Evolutionary conservation across 2,329 filamentous ascomycete genomes (phyloP).

Genomic region (Xylariales sp.): DNA sequence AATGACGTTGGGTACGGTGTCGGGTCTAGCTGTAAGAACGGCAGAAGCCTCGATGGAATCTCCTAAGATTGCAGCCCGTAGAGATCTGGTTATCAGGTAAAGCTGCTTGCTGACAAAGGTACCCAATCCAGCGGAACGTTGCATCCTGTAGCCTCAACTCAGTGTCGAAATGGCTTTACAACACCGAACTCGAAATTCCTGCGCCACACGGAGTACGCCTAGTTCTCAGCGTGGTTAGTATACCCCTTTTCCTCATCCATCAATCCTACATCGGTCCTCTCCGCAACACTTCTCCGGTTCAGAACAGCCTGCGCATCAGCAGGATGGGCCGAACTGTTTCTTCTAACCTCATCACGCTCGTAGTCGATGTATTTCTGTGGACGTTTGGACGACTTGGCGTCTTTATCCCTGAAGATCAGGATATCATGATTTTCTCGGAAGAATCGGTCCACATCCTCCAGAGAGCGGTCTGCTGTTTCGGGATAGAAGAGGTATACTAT

Average conservation of each 20-base stretch:
- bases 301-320: constrained; percentile 10
- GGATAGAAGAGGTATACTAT: constrained; percentile 18
- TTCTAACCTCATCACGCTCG: constrained; percentile 21
- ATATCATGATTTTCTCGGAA: constrained; percentile 21
- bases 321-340: constrained; percentile 12
- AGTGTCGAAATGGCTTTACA: no score
- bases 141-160: no score
- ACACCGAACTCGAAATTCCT: no score
- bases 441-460: constrained; percentile 22
- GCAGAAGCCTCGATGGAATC: no score
- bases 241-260: constrained; percentile 13
- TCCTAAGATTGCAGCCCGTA: no score
- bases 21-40: no score
- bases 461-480: constrained; percentile 13
- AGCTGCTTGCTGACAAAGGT: no score
- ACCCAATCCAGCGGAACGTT: no score
- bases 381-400: constrained; percentile 18
- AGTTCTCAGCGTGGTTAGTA: constrained; percentile 10
- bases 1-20: no score
- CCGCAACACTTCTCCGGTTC: constrained; percentile 9
- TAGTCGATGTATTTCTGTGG: constrained; percentile 16
- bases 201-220: no score
- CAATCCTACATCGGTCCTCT: constrained; percentile 1
- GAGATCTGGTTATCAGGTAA: no score
- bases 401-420: constrained; percentile 17